Evolutionary conservation across 805 yeast genomes (phyloP).

Genomic region (Starmerella bombicola): DNA sequence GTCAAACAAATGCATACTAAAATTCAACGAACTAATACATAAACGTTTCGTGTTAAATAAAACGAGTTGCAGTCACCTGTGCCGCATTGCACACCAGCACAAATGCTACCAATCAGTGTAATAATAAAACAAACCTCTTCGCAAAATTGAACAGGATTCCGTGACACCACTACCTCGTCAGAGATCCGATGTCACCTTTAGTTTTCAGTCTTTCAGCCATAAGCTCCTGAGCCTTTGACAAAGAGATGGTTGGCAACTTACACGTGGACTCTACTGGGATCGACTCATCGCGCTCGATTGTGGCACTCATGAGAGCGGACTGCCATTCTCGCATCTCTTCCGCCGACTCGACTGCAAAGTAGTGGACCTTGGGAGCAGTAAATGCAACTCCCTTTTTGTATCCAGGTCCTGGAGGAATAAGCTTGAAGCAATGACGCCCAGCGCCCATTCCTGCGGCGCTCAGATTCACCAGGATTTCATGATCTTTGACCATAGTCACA

Average conservation of each 20-base stretch:
- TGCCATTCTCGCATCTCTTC: constrained; percentile 94
- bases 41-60: too few relatives aligned
- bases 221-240: constrained; percentile 76
- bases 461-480: constrained; percentile 68
- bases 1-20: too few relatives aligned
- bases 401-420: constrained; percentile 97
- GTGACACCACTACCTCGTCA: constrained; percentile 2
- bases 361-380: constrained; percentile 91
- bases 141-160: too few relatives aligned
- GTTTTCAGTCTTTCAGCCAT: constrained; percentile 64
- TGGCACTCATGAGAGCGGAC: constrained; percentile 87
- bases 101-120: too few relatives aligned
- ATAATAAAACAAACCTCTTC: too few relatives aligned
- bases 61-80: too few relatives aligned
- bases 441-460: constrained; percentile 90
- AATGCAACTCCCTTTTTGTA: constrained; percentile 88
- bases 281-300: constrained; percentile 87
- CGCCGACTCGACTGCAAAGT: constrained; percentile 82
- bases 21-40: too few relatives aligned
- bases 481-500: constrained; percentile 66
- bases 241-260: constrained; percentile 86
- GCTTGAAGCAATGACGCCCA: constrained; percentile 84
- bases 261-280: constrained; percentile 88
- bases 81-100: too few relatives aligned
- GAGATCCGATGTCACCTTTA: constrained; percentile 19